phyloP scores from a whole-genome alignment of 148 eudicot genomes.

The Silene uniflora region DNA sequence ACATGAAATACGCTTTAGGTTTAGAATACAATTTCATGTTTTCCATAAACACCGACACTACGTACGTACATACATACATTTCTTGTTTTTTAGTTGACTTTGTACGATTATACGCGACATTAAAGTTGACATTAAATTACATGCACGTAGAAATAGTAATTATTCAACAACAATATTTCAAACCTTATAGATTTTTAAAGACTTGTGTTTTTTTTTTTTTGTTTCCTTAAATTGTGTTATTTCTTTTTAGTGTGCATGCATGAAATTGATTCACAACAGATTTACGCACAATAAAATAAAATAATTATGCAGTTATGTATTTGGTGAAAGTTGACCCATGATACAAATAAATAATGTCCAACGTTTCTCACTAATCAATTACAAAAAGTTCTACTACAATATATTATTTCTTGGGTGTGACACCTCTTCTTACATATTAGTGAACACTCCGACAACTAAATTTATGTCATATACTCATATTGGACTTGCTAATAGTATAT shows the following conservation, averaged over 20 bases:
- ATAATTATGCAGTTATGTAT: background rate
- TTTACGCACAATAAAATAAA: background rate
- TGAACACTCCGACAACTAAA: no score
- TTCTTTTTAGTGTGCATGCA: conserved; percentile 2
- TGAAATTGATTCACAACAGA: background rate
- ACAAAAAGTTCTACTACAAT: no score
- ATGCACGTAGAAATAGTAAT: background rate
- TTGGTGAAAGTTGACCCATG: background rate
- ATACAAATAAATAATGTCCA: no score
- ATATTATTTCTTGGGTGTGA: no score
- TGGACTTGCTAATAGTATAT: no score
- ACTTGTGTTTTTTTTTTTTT: background rate
- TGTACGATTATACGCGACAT: background rate
- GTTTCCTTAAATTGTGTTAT: background rate
- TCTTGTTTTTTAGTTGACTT: background rate
- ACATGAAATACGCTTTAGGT: background rate
- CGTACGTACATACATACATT: background rate
- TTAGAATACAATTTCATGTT: background rate
- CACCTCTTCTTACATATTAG: no score
- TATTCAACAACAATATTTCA: no score
- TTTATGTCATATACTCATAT: no score
- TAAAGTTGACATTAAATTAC: background rate
- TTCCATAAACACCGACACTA: background rate
- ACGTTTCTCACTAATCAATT: no score
- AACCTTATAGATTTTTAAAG: background rate